A percentile compares a stretch with the other conserved stretches of the same genome.
Conservation (phyloP, 139 green algal genomes). For the Diplosphaera chodatii region DNA sequence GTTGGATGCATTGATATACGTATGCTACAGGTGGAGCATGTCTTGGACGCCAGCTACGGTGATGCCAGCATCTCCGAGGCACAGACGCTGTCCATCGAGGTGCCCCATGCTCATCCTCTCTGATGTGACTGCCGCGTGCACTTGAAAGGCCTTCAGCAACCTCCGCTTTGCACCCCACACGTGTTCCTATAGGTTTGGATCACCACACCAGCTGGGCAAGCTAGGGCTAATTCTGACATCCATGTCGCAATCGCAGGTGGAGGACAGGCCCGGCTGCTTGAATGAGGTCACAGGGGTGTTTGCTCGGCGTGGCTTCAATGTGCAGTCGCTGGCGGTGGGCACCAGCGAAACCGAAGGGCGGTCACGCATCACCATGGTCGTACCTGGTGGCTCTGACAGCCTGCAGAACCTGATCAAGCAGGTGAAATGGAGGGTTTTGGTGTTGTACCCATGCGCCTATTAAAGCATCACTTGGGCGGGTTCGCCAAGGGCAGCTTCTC, state of each 20-base stretch:
- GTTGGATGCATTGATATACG: too few species aligned
- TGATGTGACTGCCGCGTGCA: too few species aligned
- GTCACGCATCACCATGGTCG: conserved; percentile 89
- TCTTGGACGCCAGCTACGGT: conserved; percentile 53
- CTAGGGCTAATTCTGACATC: too few species aligned
- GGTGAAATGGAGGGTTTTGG: conserved; percentile 25
- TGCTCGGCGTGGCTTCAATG: conserved; percentile 94
- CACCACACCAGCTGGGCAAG: too few species aligned
- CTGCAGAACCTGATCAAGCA: conserved; percentile 90
- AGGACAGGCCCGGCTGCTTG: conserved; percentile 86
- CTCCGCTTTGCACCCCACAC: too few species aligned
- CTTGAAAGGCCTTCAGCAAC: too few species aligned
- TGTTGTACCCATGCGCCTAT: too few species aligned
- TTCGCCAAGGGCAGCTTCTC: too few species aligned
- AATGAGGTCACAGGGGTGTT: conserved; percentile 94
- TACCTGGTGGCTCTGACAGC: conserved; percentile 61
- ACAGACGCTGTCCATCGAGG: conserved; percentile 85
- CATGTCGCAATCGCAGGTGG: too few species aligned
- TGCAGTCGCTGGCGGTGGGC: conserved; percentile 94
- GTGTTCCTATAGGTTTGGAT: too few species aligned
- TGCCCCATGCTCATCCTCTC: background rate
- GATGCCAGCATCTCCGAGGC: conserved; percentile 31
- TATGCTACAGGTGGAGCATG: conserved; percentile 66
- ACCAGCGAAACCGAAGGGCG: conserved; percentile 68
- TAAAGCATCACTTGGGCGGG: too few species aligned